phyloP scores from a whole-genome alignment of 2,329 filamentous ascomycete genomes.

The Colletotrichum caudatum region DNA sequence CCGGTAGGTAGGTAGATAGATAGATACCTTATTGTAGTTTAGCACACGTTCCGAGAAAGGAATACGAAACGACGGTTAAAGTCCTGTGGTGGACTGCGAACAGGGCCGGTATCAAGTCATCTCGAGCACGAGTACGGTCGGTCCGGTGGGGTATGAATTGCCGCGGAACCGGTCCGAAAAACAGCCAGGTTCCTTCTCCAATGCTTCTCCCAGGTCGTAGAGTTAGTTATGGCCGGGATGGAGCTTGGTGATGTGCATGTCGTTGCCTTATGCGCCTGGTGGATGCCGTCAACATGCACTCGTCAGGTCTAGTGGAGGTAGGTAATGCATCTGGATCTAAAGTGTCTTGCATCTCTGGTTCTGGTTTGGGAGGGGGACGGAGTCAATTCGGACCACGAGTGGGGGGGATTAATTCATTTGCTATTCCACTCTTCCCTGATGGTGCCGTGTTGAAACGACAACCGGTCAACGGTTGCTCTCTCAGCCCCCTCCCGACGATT shows the following conservation, averaged over 20 bases:
- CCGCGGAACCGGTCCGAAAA: neutral
- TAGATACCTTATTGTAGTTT: too few relatives aligned
- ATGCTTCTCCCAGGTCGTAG: constrained; percentile 9
- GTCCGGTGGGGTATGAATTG: neutral
- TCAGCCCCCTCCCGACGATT: neutral
- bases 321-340: neutral
- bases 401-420: neutral
- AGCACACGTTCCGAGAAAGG: constrained; percentile 7
- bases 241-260: constrained; percentile 34
- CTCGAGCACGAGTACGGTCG: constrained; percentile 16
- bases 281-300: constrained; percentile 15
- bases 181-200: neutral
- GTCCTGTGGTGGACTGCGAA: constrained; percentile 5
- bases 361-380: too few relatives aligned
- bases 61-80: constrained; percentile 28
- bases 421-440: neutral
- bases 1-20: too few relatives aligned
- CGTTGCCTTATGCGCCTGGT: constrained; percentile 34
- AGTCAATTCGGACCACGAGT: neutral
- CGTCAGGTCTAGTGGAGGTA: neutral
- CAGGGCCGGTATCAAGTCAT: neutral
- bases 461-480: neutral
- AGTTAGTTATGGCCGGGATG: constrained; percentile 21
- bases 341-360: neutral
- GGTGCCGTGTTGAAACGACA: constrained; percentile 7